Percentiles rank a stretch among this genome's conserved stretches.
These are phyloP conservation scores for Podila minutissima DNA, from an alignment of 192 early-diverging fungal species.

Conservation along the genomic window DNA sequence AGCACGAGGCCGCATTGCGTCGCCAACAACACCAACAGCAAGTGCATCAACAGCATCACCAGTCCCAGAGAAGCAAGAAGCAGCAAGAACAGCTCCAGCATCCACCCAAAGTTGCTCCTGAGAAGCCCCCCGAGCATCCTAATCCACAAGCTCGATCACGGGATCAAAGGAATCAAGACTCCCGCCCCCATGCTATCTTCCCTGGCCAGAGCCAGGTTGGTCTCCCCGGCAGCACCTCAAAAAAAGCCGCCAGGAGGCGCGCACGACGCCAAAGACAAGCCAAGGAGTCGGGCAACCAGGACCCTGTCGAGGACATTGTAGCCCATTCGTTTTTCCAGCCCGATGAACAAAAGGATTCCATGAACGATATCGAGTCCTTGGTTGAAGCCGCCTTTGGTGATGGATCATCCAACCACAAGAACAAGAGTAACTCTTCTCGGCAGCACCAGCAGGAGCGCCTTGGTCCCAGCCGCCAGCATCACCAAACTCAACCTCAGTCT, in stretches of 20 bases:
- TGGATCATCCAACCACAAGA: too few species aligned
- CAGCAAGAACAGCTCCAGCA: slow-evolving; percentile 4
- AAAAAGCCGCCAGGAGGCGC: too few species aligned
- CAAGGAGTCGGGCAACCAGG: not conserved
- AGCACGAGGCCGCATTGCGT: not conserved
- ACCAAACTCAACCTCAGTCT: not conserved
- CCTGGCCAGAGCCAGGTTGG: too few species aligned
- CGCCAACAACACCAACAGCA: slow-evolving; percentile 9
- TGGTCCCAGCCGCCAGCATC: not conserved
- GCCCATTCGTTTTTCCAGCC: not conserved
- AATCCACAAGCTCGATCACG: too few species aligned
- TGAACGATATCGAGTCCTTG: not conserved
- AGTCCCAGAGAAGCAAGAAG: not conserved
- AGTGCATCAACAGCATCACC: slow-evolving; percentile 6
- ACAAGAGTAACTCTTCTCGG: not conserved
- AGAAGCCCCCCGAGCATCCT: too few species aligned
- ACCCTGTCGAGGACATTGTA: not conserved
- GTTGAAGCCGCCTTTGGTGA: slow-evolving; percentile 3
- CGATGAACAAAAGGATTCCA: not conserved
- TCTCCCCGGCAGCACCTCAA: too few species aligned
- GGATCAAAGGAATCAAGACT: too few species aligned
- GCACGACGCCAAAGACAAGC: too few species aligned
- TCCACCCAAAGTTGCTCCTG: not conserved
- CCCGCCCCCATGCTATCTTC: too few species aligned
- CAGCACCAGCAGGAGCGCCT: not conserved